Evolutionary conservation across 495 filamentous ascomycete genomes (phyloP).

Genomic region (Podospora bellae-mahoneyi): DNA sequence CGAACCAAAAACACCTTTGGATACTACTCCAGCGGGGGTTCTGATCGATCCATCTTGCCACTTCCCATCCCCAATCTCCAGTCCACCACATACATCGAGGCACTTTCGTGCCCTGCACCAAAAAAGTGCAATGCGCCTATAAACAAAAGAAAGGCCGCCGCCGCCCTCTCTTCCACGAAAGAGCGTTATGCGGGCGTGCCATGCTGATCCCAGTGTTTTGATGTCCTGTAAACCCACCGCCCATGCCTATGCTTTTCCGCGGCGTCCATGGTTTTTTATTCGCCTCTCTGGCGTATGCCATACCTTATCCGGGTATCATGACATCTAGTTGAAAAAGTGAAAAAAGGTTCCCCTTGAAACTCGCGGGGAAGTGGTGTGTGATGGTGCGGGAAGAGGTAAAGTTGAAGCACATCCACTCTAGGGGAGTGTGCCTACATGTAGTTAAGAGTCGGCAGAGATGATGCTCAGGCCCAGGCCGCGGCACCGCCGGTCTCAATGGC

Average conservation of each 20-base stretch:
- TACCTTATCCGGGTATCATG: constrained; percentile 4
- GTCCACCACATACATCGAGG: not conserved
- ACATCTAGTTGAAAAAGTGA: not conserved
- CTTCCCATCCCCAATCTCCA: not conserved
- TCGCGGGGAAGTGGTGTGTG: not conserved
- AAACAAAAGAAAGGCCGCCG: constrained; percentile 1
- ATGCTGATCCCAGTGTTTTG: constrained; percentile 1
- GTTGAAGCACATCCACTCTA: not conserved
- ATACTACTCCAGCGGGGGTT: not conserved
- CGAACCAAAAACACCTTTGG: not conserved
- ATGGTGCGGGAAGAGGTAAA: not conserved
- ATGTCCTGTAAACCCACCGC: not conserved
- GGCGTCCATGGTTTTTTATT: not conserved
- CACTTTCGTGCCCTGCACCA: constrained; percentile 4
- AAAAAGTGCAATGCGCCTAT: not conserved
- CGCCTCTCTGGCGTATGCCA: constrained; percentile 5
- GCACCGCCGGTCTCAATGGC: constrained; percentile 91
- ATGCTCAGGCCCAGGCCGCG: constrained; percentile 37
- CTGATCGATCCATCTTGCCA: not conserved
- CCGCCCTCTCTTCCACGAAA: not conserved
- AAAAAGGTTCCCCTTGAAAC: not conserved
- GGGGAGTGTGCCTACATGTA: not conserved
- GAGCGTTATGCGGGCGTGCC: not conserved
- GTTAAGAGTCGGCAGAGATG: not conserved
- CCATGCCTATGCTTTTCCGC: constrained; percentile 3